A percentile compares a stretch with the other conserved stretches of the same genome.
Conservation (phyloP, 805 yeast species). For the Hyphopichia homilentoma region DNA sequence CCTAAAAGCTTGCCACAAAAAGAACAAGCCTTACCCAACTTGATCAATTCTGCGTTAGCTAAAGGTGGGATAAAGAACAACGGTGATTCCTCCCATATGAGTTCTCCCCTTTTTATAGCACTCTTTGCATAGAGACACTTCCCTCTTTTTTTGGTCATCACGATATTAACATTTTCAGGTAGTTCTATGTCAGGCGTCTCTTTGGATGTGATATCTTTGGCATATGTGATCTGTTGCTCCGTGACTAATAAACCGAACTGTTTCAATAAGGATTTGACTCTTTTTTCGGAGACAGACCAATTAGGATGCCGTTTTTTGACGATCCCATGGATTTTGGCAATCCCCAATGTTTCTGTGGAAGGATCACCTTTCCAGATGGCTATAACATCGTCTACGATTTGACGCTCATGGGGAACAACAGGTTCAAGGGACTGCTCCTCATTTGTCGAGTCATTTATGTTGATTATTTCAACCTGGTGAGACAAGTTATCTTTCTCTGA, state of each 20-base stretch:
- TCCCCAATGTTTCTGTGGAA: constrained; percentile 53
- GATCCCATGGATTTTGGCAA: constrained; percentile 47
- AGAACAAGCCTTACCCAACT: constrained; percentile 64
- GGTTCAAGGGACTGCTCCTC: constrained; percentile 20
- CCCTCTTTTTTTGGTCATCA: constrained; percentile 52
- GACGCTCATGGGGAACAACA: constrained; percentile 52
- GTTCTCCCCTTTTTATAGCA: constrained; percentile 44
- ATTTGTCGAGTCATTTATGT: constrained; percentile 29
- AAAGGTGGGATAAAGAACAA: constrained; percentile 67
- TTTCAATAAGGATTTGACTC: constrained; percentile 52
- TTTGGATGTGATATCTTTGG: constrained; percentile 49
- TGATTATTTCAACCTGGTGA: constrained; percentile 28
- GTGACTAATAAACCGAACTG: constrained; percentile 47
- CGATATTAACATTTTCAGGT: constrained; percentile 43
- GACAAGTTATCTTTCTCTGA: too few species aligned
- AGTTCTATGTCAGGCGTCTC: constrained; percentile 42
- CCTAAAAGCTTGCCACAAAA: constrained; percentile 61
- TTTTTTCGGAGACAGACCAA: constrained; percentile 63
- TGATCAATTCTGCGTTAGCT: constrained; percentile 57
- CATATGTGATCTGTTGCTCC: constrained; percentile 45
- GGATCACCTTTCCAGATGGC: constrained; percentile 68
- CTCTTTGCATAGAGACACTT: constrained; percentile 56
- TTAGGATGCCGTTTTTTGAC: constrained; percentile 50
- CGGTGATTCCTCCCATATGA: constrained; percentile 57
- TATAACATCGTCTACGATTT: constrained; percentile 58